Evolutionary conservation across 805 yeast genomes (phyloP), one percentile per base, ranked within the genome.

Genomic region (Ogataea haglerorum): DNA sequence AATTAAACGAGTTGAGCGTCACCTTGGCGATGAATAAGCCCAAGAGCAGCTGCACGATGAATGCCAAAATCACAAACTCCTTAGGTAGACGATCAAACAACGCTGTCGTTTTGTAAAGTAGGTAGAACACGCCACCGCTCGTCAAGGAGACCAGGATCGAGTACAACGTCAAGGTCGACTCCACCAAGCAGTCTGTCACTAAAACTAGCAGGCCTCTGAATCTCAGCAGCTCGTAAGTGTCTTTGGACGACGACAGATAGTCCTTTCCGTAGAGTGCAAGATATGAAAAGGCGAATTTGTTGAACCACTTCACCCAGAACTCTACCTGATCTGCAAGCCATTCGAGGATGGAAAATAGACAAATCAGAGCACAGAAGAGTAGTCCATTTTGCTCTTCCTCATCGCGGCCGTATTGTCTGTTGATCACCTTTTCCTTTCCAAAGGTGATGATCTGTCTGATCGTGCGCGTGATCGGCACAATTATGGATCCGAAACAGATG

Each of bases 281-380:
- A 56, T 82, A 87, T 21, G 93, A 82, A 60, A 85, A 86, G 6
- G 96, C 95, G 58, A 87, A 90, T 58, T 85, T 91, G 65, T 90
- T 88, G 69, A 90, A 89, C 70, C 86, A 89, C 45, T 80, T 73
- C 16, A 85, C 84, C 64, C 64, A 60, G 34, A 53, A 57, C 42
- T 61, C 64, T 16, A 57, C 55, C 44, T 61, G 59, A 17, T 45
- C 48, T 5, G 54, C 54, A 35, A 83, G 47, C 93, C 96, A 86
- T 50, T 86, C 86, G 18, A 90, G 53, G 14, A 85, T 63, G 5
- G 81, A 74, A 9, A 60, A 47, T 30, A 87, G 61, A 28, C 61
- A 57, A 16, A 49, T 40, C 23, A 61, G 19, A 19, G 85, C 54
- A 56, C 82, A 71, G 42, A 82, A 81, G 26, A 84, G 55, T 16